Evolutionary conservation across 306 rosid species (phyloP).

Genomic region (Chamaecrista fasciculata): DNA sequence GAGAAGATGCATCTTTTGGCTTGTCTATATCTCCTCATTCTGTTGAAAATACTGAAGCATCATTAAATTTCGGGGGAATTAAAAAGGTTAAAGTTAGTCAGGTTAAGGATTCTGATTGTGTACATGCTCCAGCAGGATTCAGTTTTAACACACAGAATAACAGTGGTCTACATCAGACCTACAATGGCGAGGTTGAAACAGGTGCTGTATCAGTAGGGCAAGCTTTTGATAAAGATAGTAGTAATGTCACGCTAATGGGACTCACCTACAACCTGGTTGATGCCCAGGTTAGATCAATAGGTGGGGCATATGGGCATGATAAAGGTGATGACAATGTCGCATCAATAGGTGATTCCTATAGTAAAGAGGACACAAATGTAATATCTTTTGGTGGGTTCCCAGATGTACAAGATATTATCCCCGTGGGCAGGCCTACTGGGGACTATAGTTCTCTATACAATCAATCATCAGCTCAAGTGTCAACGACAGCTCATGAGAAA

Average conservation of each 20-base stretch:
- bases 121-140: constrained; percentile 36
- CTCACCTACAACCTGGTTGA: constrained; percentile 51
- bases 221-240: constrained; percentile 53
- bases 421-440: constrained; percentile 50
- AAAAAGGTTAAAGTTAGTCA: constrained; percentile 57
- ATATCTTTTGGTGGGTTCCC: constrained; percentile 67
- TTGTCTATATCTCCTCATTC: constrained; percentile 61
- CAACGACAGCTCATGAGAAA: constrained; percentile 45
- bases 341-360: constrained; percentile 46
- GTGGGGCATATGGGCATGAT: constrained; percentile 41
- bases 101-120: constrained; percentile 48
- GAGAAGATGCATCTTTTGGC: constrained; percentile 52
- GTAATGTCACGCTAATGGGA: constrained; percentile 43
- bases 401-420: constrained; percentile 55
- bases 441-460: constrained; percentile 51
- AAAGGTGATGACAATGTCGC: constrained; percentile 41
- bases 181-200: constrained; percentile 44
- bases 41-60: constrained; percentile 59
- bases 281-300: constrained; percentile 44
- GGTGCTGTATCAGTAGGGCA: constrained; percentile 47
- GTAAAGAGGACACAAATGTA: constrained; percentile 49
- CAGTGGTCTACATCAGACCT: constrained; percentile 44
- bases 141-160: constrained; percentile 41
- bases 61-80: constrained; percentile 47
- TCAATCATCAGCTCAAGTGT: constrained; percentile 55